Base-by-base conservation (phyloP, 371 early-diverging fungal genomes). In the Mortierella sp. region DNA sequence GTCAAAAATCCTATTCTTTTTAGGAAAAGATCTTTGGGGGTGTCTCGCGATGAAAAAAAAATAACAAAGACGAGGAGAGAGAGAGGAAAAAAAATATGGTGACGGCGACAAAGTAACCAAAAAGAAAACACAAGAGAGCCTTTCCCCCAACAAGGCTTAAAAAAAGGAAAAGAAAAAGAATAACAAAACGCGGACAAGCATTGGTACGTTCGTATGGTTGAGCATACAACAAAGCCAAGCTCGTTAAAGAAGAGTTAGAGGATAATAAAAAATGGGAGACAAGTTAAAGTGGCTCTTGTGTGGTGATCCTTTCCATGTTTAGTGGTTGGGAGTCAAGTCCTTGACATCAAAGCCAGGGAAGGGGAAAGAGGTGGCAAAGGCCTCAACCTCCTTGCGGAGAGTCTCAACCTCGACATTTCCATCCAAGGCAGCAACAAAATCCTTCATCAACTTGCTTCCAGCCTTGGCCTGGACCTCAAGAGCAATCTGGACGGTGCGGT, bases 381-480 rank as follows among this genome's bases (percentile, higher is more conserved):
- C 89, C 81, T 95, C 90, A n/a, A 98, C 96, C 77, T 97, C 94
- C 81, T 88, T 88, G 82, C 91, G 90, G 71, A 99, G 91, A 66
- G 88, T 86, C 64, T 88, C 85, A 72, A 94, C 87, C 58, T 93
- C 92, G 47, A 84, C 83, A 70, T 90, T 91, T 62, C 82, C 82
- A 50, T 89, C 93, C 73, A 90, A 73, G 50, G 90, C 94, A 62
- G 86, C 90, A 55, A 95, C 88, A 88, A 98, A 98, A 87, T 97
- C 98, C 90, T 98, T 98, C 86, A 98, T 87, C 85, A 97, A 73
- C 91, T 96, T 97, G 82, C 93, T 92, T 37, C 93, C 92, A 63
- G 90, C 87, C 81, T 88, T 84, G n/a, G 88, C 87, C 83, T 89
- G 88, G 44, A 82, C 74, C 80, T 86, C 87, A 44, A 90, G 70